Evolutionary conservation across 164 flowering plant genomes (phyloP).

Genomic region (Protea cynaroides): DNA sequence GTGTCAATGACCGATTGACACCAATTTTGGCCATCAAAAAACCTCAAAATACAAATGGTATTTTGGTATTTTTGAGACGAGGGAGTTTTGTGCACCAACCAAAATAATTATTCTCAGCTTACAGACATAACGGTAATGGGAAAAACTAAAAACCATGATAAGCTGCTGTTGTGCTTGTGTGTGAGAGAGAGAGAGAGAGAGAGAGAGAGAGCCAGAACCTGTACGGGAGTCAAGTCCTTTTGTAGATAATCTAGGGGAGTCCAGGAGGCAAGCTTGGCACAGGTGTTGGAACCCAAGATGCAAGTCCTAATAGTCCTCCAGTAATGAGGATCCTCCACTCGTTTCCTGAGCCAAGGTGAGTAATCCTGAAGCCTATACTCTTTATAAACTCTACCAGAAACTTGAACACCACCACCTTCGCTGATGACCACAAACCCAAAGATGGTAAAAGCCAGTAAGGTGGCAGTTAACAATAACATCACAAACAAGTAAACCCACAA

Average conservation of each 20-base stretch:
- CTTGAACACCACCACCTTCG: slow-evolving; percentile 63
- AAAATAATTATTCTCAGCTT: no score
- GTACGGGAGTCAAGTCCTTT: slow-evolving; percentile 74
- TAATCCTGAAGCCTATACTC: slow-evolving; percentile 66
- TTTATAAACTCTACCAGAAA: slow-evolving; percentile 56
- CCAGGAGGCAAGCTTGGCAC: slow-evolving; percentile 62
- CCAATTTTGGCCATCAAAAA: no score
- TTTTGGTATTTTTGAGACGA: no score
- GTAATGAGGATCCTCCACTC: slow-evolving; percentile 43
- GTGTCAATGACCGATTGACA: no score
- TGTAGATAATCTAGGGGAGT: slow-evolving; percentile 74
- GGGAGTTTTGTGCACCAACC: no score
- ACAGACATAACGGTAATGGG: no score
- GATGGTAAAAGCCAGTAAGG: slow-evolving; percentile 52
- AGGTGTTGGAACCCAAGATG: slow-evolving; percentile 69
- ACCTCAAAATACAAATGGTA: no score
- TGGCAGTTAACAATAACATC: slow-evolving; percentile 64
- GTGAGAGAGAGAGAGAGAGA: neutral
- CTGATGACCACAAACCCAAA: slow-evolving; percentile 79
- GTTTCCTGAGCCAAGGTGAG: slow-evolving; percentile 65
- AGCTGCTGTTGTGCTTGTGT: no score
- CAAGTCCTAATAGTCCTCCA: slow-evolving; percentile 77
- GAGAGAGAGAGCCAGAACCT: slow-evolving; percentile 35
- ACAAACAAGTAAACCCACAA: slow-evolving; percentile 72
- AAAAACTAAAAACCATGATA: no score